Base-by-base conservation (phyloP, 1,284 basidiomycete genomes). In the Apiotrichum gamsii region DNA sequence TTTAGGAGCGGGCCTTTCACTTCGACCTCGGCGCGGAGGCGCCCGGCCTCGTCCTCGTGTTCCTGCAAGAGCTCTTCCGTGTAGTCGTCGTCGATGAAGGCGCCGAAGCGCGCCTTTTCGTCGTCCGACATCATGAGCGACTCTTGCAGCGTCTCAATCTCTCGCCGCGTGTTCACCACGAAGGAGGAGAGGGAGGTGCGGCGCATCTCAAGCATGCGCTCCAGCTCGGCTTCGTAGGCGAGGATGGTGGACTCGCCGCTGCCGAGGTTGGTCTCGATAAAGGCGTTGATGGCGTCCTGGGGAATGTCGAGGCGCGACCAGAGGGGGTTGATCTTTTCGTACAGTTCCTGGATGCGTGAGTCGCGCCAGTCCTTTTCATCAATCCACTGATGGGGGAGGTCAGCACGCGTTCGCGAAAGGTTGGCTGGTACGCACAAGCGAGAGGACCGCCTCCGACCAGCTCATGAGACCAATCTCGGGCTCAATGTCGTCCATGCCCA, bases 191-290 rank as follows among this genome's bases (percentile, higher is more conserved):
- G 87, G 47, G 86, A 82, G 58, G 91, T 84, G 43, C 85, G 77
- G 73, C 93, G 93, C 44, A 96, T 73, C 61, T 87, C 84, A 19
- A 89, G 75, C 83, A 97, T 93, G 47, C 93, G 80, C 49, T 87
- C 85, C 30, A 96, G 75, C 70, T 99, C 95, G 40, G 81, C 80
- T 59, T 93, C 85, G 63, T 99, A 99, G 3, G 69, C 70, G 41
- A 44, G 46, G 30, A 72, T 65, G 5, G 63, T 61, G 1, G 60
- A 51, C 11, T 67, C 60, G 1, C 69, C 61, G 36, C 66, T 60
- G 1, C 72, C 72, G 21, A 62, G 59, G 43, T 73, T 70, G 47
- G 57, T 62, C 33, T 73, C 65, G 4, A 70, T 63, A 32, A 73
- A 73, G 11, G 54, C 37, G 43, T 73, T 64, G 41, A 64, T 66